Percentiles rank a stretch among this genome's conserved stretches.
Conservation (phyloP, 306 rosid genomes). For the Vicia villosa region DNA sequence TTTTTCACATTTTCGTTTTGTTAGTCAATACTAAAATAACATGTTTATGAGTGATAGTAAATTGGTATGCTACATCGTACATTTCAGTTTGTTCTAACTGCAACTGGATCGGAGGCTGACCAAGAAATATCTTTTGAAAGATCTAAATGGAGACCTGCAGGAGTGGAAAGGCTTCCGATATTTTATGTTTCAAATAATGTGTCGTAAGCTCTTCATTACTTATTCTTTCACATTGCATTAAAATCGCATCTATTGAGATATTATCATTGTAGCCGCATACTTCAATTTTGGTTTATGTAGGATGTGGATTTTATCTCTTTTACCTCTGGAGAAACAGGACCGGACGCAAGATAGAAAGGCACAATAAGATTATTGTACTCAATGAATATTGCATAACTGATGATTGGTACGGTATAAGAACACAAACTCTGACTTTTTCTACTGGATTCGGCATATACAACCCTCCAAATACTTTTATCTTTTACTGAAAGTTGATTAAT, state of each 20-base stretch:
- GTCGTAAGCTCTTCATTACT: conserved; percentile 63
- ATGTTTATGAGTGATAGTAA: conserved; percentile 13
- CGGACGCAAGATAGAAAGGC: conserved; percentile 49
- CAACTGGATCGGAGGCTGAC: conserved; percentile 76
- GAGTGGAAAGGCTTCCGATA: conserved; percentile 77
- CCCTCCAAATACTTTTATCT: not conserved
- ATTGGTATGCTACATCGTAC: not conserved
- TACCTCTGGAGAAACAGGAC: conserved; percentile 50
- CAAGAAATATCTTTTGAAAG: conserved; percentile 64
- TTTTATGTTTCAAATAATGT: conserved; percentile 70
- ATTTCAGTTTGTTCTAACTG: conserved; percentile 90
- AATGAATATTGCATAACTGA: conserved; percentile 26
- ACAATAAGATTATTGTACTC: conserved; percentile 42
- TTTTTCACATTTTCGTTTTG: conserved; percentile 19
- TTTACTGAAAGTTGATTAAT: conserved; percentile 5
- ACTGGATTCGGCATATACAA: conserved; percentile 3
- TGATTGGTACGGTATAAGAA: conserved; percentile 31
- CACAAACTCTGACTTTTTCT: conserved; percentile 22
- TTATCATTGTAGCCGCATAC: not conserved
- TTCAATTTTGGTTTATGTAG: conserved; percentile 47
- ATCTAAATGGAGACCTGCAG: conserved; percentile 61
- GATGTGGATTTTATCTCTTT: conserved; percentile 68
- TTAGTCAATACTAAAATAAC: conserved; percentile 21
- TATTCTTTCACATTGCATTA: conserved; percentile 32
- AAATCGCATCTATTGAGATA: not conserved